Evolutionary conservation across 1,284 basidiomycete genomes (phyloP).

Genomic region (Ceratobasidium sp.): DNA sequence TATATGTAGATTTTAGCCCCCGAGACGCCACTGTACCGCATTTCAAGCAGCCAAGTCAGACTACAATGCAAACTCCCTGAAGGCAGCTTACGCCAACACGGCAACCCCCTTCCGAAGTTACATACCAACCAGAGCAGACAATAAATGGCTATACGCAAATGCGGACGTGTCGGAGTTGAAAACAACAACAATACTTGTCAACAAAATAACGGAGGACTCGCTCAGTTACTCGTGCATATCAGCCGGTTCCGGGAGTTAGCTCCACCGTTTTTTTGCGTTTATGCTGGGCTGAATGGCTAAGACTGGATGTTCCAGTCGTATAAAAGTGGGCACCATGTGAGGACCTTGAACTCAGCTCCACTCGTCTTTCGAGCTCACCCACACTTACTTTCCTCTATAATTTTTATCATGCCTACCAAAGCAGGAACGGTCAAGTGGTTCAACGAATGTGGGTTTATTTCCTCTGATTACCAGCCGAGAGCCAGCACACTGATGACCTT

Average conservation of each 20-base stretch:
- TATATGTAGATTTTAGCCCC: neutral
- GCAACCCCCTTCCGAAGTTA: neutral
- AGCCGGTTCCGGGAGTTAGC: too few species aligned
- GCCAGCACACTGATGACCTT: neutral
- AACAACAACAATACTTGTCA: neutral
- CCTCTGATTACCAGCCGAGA: neutral
- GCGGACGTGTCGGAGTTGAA: conserved; percentile 27
- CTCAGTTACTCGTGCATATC: too few species aligned
- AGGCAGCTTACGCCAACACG: conserved; percentile 1
- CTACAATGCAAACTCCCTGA: neutral
- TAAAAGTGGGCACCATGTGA: neutral
- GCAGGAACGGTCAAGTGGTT: conserved; percentile 37
- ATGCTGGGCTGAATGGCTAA: neutral
- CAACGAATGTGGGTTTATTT: conserved; percentile 26
- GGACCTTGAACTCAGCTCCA: conserved; percentile 7
- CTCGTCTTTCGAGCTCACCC: conserved; percentile 15
- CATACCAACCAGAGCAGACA: neutral
- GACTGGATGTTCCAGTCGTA: neutral
- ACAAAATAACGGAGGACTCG: conserved; percentile 17
- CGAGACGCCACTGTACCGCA: conserved; percentile 4
- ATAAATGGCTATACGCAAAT: neutral
- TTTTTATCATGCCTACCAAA: conserved; percentile 25
- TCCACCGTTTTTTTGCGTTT: neutral
- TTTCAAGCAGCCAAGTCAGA: neutral
- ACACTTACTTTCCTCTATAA: neutral